Conservation (phyloP, 1,284 basidiomycete species). For the Sporisorium reilianum region DNA sequence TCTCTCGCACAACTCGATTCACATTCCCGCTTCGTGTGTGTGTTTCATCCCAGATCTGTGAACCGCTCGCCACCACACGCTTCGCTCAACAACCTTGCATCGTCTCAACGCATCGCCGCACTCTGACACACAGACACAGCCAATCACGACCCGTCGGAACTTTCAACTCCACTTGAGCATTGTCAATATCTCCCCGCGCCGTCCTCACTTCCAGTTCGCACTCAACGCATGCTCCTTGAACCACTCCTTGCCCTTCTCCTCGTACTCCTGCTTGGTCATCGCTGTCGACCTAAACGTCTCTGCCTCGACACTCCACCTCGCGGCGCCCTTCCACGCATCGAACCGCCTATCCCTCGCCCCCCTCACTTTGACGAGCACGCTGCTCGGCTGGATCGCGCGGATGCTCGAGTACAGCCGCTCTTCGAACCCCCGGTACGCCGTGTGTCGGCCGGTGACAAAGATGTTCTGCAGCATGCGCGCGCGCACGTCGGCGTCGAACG, state of each 20-base stretch:
- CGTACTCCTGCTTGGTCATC: slow-evolving; percentile 82
- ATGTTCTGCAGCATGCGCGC: slow-evolving; percentile 81
- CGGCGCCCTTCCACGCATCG: slow-evolving; percentile 95
- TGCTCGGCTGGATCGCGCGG: slow-evolving; percentile 52
- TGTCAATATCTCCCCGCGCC: neutral
- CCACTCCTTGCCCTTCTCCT: slow-evolving; percentile 88
- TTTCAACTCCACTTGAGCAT: neutral
- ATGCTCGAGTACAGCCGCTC: slow-evolving; percentile 77
- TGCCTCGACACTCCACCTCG: slow-evolving; percentile 76
- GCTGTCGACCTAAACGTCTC: slow-evolving; percentile 72
- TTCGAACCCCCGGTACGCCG: slow-evolving; percentile 79
- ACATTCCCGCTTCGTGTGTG: neutral
- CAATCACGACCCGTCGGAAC: neutral
- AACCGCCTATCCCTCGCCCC: slow-evolving; percentile 77
- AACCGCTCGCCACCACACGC: neutral
- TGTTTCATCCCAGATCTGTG: neutral
- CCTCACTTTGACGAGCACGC: slow-evolving; percentile 46
- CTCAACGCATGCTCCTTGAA: slow-evolving; percentile 72
- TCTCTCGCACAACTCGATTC: neutral
- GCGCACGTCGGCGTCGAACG: slow-evolving; percentile 78
- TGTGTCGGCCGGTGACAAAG: slow-evolving; percentile 88
- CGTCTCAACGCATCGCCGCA: neutral
- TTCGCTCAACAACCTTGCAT: neutral
- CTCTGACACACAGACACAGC: neutral
- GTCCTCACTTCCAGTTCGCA: slow-evolving; percentile 41